phyloP scores from a whole-genome alignment of 2,329 filamentous ascomycete species.

The Claviceps spartinae region DNA sequence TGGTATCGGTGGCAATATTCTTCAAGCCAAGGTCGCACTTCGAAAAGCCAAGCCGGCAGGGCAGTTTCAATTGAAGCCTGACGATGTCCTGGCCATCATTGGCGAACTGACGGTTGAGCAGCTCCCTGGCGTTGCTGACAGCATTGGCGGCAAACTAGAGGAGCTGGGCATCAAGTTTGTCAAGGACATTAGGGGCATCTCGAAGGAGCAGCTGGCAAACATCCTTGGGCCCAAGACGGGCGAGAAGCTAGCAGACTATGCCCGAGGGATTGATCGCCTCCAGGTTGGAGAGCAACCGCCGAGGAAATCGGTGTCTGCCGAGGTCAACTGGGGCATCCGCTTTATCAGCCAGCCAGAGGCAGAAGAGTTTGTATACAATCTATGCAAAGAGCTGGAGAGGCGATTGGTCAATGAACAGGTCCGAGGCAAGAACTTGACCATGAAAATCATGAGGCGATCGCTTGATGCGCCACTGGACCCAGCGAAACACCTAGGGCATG shows the following conservation, averaged over 20 bases:
- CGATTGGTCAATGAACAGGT: conserved; percentile 72
- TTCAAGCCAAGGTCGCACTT: conserved; percentile 82
- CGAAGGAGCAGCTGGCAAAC: conserved; percentile 61
- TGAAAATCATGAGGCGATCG: conserved; percentile 88
- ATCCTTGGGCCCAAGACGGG: conserved; percentile 84
- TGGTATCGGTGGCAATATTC: conserved; percentile 80
- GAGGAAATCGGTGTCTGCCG: conserved; percentile 89
- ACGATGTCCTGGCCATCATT: conserved; percentile 64
- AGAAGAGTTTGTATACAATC: conserved; percentile 75
- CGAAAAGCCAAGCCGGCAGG: conserved; percentile 90
- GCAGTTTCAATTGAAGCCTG: conserved; percentile 75
- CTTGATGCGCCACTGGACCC: conserved; percentile 81
- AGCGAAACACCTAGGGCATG: conserved; percentile 85
- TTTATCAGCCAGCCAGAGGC: conserved; percentile 88
- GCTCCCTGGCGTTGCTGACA: conserved; percentile 84
- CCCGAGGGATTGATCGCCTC: conserved; percentile 70
- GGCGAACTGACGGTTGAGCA: conserved; percentile 65
- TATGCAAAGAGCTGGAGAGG: conserved; percentile 74
- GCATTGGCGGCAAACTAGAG: conserved; percentile 75
- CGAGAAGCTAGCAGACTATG: conserved; percentile 79
- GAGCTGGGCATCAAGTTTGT: conserved; percentile 73
- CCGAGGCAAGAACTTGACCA: conserved; percentile 74
- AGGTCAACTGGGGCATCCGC: conserved; percentile 96
- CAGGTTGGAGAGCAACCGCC: conserved; percentile 78
- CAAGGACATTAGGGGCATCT: conserved; percentile 64